Conservation (phyloP, 805 yeast species). For the Candida saitoana region DNA sequence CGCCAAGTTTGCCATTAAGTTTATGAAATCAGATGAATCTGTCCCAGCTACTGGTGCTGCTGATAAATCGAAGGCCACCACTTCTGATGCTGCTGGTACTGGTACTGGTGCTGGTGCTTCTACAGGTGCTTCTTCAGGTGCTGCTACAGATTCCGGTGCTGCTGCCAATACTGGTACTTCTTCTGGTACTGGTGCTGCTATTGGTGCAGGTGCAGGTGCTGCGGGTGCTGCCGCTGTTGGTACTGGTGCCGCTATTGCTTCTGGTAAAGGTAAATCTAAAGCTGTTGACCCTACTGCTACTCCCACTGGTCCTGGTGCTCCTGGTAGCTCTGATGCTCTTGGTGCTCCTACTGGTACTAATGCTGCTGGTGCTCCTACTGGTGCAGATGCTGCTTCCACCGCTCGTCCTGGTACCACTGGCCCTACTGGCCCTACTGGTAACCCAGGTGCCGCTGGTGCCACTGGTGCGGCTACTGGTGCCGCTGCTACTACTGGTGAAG, state of each 20-base stretch:
- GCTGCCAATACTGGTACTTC: background rate
- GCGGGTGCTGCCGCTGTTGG: background rate
- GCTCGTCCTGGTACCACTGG: background rate
- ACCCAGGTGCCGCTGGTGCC: no score
- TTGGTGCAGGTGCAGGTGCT: constrained; percentile 2
- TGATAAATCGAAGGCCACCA: background rate
- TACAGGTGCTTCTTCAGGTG: background rate
- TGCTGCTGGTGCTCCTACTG: background rate
- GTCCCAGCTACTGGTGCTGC: background rate
- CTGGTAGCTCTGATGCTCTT: no score
- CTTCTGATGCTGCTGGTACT: background rate
- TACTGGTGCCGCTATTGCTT: constrained; percentile 4
- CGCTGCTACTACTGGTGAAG: background rate
- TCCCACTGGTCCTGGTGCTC: no score
- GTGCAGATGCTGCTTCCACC: background rate
- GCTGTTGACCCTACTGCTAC: background rate
- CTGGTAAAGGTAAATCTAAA: background rate
- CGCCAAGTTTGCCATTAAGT: constrained; percentile 18
- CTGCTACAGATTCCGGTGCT: background rate
- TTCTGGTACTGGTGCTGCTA: constrained; percentile 3
- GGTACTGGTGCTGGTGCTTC: no score
- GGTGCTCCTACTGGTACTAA: no score
- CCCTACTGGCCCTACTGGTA: no score
- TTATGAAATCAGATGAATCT: constrained; percentile 6
- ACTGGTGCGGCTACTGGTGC: no score